Evolutionary conservation across 345 rosid genomes (phyloP).

Genomic region (Gossypium turneri): DNA sequence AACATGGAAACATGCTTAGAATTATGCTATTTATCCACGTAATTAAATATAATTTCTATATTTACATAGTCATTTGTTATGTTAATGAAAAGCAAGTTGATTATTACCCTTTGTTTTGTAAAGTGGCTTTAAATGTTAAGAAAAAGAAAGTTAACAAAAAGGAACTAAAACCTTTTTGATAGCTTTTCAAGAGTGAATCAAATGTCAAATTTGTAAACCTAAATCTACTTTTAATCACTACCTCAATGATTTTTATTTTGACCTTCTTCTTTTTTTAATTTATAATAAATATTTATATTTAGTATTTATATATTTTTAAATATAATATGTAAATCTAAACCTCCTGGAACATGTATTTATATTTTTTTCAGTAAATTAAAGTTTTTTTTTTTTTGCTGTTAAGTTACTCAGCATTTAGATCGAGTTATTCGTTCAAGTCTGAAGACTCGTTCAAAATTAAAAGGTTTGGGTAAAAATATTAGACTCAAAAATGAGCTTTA

Average conservation of each 20-base stretch:
- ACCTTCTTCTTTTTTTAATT: not conserved
- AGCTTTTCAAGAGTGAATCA: not conserved
- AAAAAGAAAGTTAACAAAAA: not conserved
- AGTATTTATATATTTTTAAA: no score
- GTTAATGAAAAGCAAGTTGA: not conserved
- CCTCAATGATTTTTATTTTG: not conserved
- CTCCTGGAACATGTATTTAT: no score
- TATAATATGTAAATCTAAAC: no score
- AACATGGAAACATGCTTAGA: no score
- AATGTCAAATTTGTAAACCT: not conserved
- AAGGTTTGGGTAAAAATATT: no score
- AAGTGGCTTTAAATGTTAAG: not conserved
- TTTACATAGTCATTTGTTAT: not conserved
- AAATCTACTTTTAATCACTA: not conserved
- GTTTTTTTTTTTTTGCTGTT: no score
- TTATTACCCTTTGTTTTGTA: not conserved
- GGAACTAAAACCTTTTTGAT: not conserved
- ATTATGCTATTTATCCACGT: no score
- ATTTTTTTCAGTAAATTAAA: no score
- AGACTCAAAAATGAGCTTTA: no score
- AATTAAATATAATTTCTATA: no score
- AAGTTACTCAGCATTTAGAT: no score
- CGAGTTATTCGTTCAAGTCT: accelerated
- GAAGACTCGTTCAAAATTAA: accelerated
- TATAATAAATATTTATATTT: no score